Evolutionary conservation across 73 alveolate species (phyloP), one percentile per base, ranked within the genome.

Genomic region (Paramecium bursaria): DNA sequence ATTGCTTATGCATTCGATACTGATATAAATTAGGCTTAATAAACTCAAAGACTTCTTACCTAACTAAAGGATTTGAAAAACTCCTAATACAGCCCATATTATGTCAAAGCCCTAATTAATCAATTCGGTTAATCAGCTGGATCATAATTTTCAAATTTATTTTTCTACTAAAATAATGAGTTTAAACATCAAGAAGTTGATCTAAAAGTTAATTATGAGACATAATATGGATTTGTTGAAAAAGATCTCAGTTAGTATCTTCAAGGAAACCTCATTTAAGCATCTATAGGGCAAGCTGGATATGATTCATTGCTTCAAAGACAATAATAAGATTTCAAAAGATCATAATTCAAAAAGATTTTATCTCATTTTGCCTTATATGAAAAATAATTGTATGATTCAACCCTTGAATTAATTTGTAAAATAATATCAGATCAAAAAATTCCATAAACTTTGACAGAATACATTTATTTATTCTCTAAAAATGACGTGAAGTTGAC

Each of bases 171-270:
- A n/a, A n/a, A n/a, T n/a, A n/a, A n/a, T n/a, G n/a, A n/a, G n/a
- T n/a, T n/a, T n/a, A n/a, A n/a, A n/a, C n/a, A n/a, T n/a, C n/a
- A n/a, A n/a, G n/a, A n/a, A n/a, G n/a, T n/a, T n/a, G n/a, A n/a
- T n/a, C 27, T 67, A 0, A 67, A 19, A 14, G 55, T 67, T 1
- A 67, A 67, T 39, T 67, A 67, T 42, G 14, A 42, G 19, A 67
- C 82, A 35, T 67, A 67, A 42, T 67, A 67, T 67, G 82, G 82
- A 14, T 53, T 39, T 14, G 35, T 67, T 67, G 82, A 67, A 14
- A 67, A 67, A 47, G 35, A 67, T 67, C 44, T 39, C 44, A 47
- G 82, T 5, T 25, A 67, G 44, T 67, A 67, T 14, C 26, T 67
- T 33, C 19, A 15, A 30, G 15, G 44, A 44, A 67, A 53, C 0